Evolutionary conservation across 495 filamentous ascomycete genomes (phyloP).

Genomic region (Tuber magnatum): DNA sequence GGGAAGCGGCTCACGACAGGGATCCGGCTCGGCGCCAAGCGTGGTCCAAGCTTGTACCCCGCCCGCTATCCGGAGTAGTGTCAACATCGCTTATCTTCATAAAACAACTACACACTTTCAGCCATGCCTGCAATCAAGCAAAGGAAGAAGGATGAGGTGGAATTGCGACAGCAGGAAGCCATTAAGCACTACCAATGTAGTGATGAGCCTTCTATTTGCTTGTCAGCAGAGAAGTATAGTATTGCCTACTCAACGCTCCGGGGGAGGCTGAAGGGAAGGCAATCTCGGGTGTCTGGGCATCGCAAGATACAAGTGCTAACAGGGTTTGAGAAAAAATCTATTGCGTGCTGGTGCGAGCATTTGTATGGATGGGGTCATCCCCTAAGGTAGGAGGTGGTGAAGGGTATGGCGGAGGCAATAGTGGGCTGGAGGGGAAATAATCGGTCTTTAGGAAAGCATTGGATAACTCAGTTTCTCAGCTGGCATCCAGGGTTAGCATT

Average conservation of each 20-base stretch:
- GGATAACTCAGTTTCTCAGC: conserved; percentile 1
- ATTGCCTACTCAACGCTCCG: conserved; percentile 9
- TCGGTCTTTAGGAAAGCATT: neutral
- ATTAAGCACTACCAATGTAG: too few relatives aligned
- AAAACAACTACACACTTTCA: too few relatives aligned
- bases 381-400: neutral
- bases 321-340: conserved; percentile 11
- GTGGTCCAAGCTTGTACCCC: too few relatives aligned
- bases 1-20: too few relatives aligned
- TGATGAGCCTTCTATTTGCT: too few relatives aligned
- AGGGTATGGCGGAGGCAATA: neutral
- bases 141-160: too few relatives aligned
- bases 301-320: conserved; percentile 1
- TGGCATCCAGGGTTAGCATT: neutral
- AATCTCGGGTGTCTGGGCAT: neutral
- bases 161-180: too few relatives aligned
- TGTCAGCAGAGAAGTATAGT: conserved; percentile 12
- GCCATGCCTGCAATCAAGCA: too few relatives aligned
- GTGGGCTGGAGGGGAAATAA: neutral
- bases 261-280: neutral
- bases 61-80: too few relatives aligned
- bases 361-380: conserved; percentile 7
- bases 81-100: too few relatives aligned
- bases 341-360: neutral
- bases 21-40: too few relatives aligned